A percentile compares a stretch with the other conserved stretches of the same genome.
Evolutionary conservation across 2,329 filamentous ascomycete species (phyloP).

Genomic region (Fusarium keratoplasticum): DNA sequence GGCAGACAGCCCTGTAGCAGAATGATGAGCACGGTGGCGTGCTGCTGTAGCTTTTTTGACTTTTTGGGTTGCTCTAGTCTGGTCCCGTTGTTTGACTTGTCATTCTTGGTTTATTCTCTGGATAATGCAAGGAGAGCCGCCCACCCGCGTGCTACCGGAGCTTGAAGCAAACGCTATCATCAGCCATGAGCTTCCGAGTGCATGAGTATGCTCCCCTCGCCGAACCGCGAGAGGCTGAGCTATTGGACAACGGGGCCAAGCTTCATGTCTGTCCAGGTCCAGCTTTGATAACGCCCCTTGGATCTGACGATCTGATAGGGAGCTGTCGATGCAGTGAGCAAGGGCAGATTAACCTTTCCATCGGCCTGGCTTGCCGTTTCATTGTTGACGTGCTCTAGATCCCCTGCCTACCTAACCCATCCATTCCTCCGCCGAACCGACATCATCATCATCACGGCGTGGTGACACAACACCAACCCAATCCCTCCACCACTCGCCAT

Average conservation of each 20-base stretch:
- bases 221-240: not conserved
- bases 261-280: not conserved
- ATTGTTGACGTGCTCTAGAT: slow-evolving; percentile 27
- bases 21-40: slow-evolving; percentile 36
- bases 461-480: slow-evolving; percentile 21
- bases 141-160: slow-evolving; percentile 20
- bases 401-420: slow-evolving; percentile 11
- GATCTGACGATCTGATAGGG: not conserved
- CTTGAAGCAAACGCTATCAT: not conserved
- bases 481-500: not conserved
- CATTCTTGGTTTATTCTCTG: slow-evolving; percentile 18
- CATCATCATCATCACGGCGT: slow-evolving; percentile 22
- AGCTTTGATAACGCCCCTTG: not conserved
- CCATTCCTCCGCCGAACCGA: not conserved
- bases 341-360: slow-evolving; percentile 13
- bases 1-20: not conserved
- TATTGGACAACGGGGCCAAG: not conserved
- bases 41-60: slow-evolving; percentile 14
- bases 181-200: not conserved
- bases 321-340: not conserved
- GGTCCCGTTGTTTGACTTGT: slow-evolving; percentile 7
- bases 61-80: slow-evolving; percentile 24
- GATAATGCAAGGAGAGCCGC: slow-evolving; percentile 30
- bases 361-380: slow-evolving; percentile 18
- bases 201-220: not conserved